These are phyloP conservation scores for Lentinula sp. DNA, from an alignment of 768 basidiomycete genomes.

Conservation along the genomic window DNA sequence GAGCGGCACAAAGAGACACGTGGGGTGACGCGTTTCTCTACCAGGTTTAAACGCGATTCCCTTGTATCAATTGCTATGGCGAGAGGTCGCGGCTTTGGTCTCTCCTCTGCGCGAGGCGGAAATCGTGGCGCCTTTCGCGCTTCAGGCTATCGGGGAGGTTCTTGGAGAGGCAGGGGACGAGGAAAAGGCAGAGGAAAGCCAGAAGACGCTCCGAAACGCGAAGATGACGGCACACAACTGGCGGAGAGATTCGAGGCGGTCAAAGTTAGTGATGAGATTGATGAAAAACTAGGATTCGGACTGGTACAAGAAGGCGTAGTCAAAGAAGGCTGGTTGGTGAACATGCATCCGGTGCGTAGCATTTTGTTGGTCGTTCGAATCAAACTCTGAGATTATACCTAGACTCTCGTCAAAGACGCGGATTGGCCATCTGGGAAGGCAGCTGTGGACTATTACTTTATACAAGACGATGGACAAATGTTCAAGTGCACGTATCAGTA, in stretches of 20 bases:
- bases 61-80: slow-evolving; percentile 27
- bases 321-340: slow-evolving; percentile 91
- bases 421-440: slow-evolving; percentile 80
- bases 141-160: slow-evolving; percentile 25
- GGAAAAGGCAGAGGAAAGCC: slow-evolving; percentile 47
- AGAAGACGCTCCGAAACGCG: slow-evolving; percentile 50
- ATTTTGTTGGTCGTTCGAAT: neutral
- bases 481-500: slow-evolving; percentile 92
- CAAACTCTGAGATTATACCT: slow-evolving; percentile 2
- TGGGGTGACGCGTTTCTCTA: neutral
- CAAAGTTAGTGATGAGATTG: slow-evolving; percentile 74
- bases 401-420: slow-evolving; percentile 86
- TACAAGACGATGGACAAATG: slow-evolving; percentile 93
- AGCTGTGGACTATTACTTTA: slow-evolving; percentile 95
- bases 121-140: slow-evolving; percentile 37
- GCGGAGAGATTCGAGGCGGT: slow-evolving; percentile 85
- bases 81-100: slow-evolving; percentile 53
- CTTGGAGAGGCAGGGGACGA: slow-evolving; percentile 31
- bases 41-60: neutral
- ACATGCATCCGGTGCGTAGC: slow-evolving; percentile 90
- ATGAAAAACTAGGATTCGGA: slow-evolving; percentile 88
- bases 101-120: slow-evolving; percentile 43
- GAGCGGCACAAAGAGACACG: too few species aligned
- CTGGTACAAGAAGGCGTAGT: slow-evolving; percentile 72
- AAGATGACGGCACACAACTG: slow-evolving; percentile 86